Evolutionary conservation across 768 basidiomycete genomes (phyloP).

Genomic region (Vishniacozyma victoriae): DNA sequence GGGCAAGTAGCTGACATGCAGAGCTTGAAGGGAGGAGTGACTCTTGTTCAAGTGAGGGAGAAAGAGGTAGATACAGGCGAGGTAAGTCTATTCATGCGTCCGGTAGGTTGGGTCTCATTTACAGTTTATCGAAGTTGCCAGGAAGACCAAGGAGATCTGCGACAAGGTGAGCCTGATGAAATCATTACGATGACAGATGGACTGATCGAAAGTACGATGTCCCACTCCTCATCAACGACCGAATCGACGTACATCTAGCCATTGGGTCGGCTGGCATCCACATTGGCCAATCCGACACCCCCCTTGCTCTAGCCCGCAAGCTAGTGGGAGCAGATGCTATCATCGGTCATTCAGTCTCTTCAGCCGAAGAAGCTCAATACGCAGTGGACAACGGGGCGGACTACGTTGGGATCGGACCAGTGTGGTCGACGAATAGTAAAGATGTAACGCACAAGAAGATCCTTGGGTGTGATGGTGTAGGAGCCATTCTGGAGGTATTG

Average conservation of each 20-base stretch:
- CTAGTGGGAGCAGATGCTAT: slow-evolving; percentile 66
- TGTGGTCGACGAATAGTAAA: slow-evolving; percentile 77
- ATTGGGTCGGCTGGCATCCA: slow-evolving; percentile 67
- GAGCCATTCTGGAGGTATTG: slow-evolving; percentile 60
- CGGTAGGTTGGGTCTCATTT: not conserved
- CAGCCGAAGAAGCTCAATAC: slow-evolving; percentile 57
- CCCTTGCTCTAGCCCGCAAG: slow-evolving; percentile 58
- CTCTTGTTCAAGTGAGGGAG: slow-evolving; percentile 82
- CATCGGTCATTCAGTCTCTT: slow-evolving; percentile 76
- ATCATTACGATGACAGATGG: not conserved
- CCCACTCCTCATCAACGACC: slow-evolving; percentile 65
- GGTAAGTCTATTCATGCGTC: slow-evolving; percentile 49
- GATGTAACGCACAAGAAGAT: slow-evolving; percentile 56
- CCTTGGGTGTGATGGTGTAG: slow-evolving; percentile 68
- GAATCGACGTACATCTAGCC: slow-evolving; percentile 75
- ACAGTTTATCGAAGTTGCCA: slow-evolving; percentile 73
- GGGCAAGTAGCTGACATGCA: slow-evolving; percentile 40
- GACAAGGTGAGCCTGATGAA: slow-evolving; percentile 49
- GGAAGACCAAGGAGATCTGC: slow-evolving; percentile 64
- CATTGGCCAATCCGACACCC: slow-evolving; percentile 82
- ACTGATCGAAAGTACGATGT: slow-evolving; percentile 55
- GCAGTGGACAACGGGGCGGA: slow-evolving; percentile 67
- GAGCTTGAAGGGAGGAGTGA: slow-evolving; percentile 81
- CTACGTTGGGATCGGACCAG: slow-evolving; percentile 81
- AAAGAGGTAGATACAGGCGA: slow-evolving; percentile 75